Base-by-base conservation (phyloP, 352 stramenopile genomes). In the Saprolegnia parasitica region DNA sequence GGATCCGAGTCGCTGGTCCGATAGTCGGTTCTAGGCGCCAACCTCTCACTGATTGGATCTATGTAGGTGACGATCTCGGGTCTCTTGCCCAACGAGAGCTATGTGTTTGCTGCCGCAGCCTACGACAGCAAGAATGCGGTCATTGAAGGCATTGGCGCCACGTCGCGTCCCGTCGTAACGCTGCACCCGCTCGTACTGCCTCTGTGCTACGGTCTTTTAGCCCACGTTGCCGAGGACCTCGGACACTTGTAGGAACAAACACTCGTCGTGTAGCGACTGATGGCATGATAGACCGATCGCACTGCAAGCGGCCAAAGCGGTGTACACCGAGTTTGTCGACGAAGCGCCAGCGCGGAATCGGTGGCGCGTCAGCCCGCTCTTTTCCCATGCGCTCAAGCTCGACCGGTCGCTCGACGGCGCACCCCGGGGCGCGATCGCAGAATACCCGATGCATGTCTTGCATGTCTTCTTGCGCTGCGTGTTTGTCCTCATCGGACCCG, bases 51-150 rank as follows among this genome's bases (percentile, higher is more conserved):
- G 5, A 50, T 37, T 21, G 42, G 24, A 18, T 58, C 24, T 13
- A 37, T 67, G 5, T 42, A 67, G 29, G 72, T 79, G 6, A 87
- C 78, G 0, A 76, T 95, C 39, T 81, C 75, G 4, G 81, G 77
- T 0, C 52, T 96, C 4, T 23, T 76, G 0, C 72, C 85, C 0
- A 93, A 93, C 57, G 84, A 91, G 39, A 86, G 74, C 61, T 96
- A 94, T 63, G 84, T 94, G 16, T 96, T 96, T 54, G 88, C 88
- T 11, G 77, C 88, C 1, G 86, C 86, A 26, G 87, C 86, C 0
- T 96, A 88, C 26, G 87, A 96, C 54, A 71, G 62, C 3, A 72
- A 82, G 0, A 74, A 84, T 20, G 74, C 91, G 3, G 35, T 91
- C 10, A 89, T 96, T 23, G 65, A 87, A 50, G 75, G 72, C 4